Base-by-base conservation (phyloP, 306 rosid species). In the Inga laurina region DNA sequence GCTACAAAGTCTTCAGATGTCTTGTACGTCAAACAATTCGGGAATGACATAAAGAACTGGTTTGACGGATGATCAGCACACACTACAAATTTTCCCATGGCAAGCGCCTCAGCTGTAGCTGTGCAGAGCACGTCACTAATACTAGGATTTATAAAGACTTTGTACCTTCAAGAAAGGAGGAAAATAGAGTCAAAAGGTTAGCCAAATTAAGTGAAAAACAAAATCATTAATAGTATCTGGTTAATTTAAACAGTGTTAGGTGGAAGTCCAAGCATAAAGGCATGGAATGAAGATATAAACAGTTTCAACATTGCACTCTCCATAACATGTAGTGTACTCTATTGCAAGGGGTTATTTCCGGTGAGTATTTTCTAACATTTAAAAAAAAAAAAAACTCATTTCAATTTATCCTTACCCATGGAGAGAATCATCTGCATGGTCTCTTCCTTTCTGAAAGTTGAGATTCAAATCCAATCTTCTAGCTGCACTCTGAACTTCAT, bases 21-120 rank as follows among this genome's bases (percentile, higher is more conserved):
- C 78, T 84, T 91, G 91, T 91, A 96, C 68, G 92, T 92, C 87
- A 94, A 89, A 87, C 98, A 96, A 57, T 96, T 96, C 79, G 98
- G 98, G 80, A 96, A 96, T 21, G 99, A 90, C 74, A 85, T 88
- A 88, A 96, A 96, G 89, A 94, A 96, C 85, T 94, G 92, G 30
- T 96, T 94, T 75, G 99, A 96, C 13, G 99, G 99, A 80, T 94
- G 98, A 76, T 96, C 95, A 8, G 97, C 99, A 75, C 99, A 96
- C 74, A 96, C 83, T 76, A 96, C 98, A 87, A 96, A 94, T 86
- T 96, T 96, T 30, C 99, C 99, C 99, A 96, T 94, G 52, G 98
- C 98, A 86, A 96, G 99, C 13, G 99, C 99, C 88, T 96, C 99
- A 1, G 99, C 98, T 19, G 99, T 94, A 56, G 99, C 99, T 1